Base-by-base conservation (phyloP, 2,329 filamentous ascomycete genomes). In the Akanthomyces lecanii region DNA sequence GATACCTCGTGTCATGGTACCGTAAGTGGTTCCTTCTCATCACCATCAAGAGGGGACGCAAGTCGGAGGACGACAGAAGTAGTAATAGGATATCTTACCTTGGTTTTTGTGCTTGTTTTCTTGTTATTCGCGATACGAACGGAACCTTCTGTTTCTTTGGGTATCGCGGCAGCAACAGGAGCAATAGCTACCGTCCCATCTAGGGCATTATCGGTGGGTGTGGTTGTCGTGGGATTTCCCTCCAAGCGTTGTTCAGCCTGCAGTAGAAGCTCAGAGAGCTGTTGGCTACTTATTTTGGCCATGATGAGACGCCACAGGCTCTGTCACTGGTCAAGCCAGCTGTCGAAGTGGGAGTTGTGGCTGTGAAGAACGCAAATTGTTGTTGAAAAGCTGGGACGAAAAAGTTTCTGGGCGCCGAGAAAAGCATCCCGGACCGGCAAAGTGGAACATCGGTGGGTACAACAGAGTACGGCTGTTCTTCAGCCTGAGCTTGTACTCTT, bases 1-100 rank as follows among this genome's bases (percentile, higher is more conserved):
- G 69, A 71, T 69, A 70, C 72, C 70, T 74, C 71, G 71, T 72
- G 74, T 78, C 76, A 77, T 71, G 62, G 66, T 69, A 71, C 71
- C 71, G 66, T 70, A 66, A 72, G 69, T 68, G 73, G 72, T 72
- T 71, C 69, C 65, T 72, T 76, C 70, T 79, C 77, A 79, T 79
- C 77, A 77, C 59, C 3, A 61, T 61, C 50, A 55, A 61, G 21
- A 18, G 36, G 14, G 12, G 11, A 47, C 11, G 25, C 12, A 5
- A 30, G n/a, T n/a, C 23, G 3, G n/a, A 12, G 8, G 33, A 11
- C 0, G 1, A 42, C 38, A 23, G 40, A 45, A 25, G 38, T 40
- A 7, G 14, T 4, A 33, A 42, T 0, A 16, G 21, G 23, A 3
- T 5, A 18, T 18, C 51, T 71, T 69, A 75, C 73, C 71, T 74